Evolutionary conservation across 2,329 filamentous ascomycete genomes (phyloP).

Genomic region (Botrytis hyacinthi): DNA sequence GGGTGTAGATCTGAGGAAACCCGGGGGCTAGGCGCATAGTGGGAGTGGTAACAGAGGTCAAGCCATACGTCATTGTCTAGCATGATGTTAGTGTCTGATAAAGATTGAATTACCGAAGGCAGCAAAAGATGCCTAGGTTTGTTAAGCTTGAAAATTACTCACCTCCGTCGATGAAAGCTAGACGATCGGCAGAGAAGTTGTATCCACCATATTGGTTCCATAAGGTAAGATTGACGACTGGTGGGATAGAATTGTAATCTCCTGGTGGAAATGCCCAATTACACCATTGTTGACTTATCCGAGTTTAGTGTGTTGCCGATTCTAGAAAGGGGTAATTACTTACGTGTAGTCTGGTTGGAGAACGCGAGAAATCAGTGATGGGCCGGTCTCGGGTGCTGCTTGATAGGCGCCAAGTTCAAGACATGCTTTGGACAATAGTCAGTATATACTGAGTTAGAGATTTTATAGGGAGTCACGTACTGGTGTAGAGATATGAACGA

Average conservation of each 20-base stretch:
- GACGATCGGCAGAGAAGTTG: slow-evolving; percentile 46
- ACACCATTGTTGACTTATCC: slow-evolving; percentile 47
- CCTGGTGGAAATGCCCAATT: slow-evolving; percentile 52
- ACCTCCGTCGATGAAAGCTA: slow-evolving; percentile 52
- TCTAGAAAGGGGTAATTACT: slow-evolving; percentile 23
- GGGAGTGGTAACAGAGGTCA: slow-evolving; percentile 51
- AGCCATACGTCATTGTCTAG: slow-evolving; percentile 49
- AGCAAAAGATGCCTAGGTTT: not conserved
- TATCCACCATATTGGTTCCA: slow-evolving; percentile 50
- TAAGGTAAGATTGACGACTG: slow-evolving; percentile 43
- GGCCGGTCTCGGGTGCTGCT: slow-evolving; percentile 45
- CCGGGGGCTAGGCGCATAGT: slow-evolving; percentile 42
- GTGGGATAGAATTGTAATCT: slow-evolving; percentile 45
- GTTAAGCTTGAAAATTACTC: slow-evolving; percentile 21
- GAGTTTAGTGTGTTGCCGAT: not conserved
- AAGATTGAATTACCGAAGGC: not conserved
- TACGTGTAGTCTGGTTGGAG: slow-evolving; percentile 51
- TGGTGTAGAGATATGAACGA: slow-evolving; percentile 51
- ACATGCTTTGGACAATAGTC: slow-evolving; percentile 38
- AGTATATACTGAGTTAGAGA: not conserved
- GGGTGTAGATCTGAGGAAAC: slow-evolving; percentile 46
- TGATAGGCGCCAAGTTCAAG: slow-evolving; percentile 51
- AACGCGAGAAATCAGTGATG: slow-evolving; percentile 48
- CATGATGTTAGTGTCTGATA: slow-evolving; percentile 8
- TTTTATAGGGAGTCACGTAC: slow-evolving; percentile 20